Evolutionary conservation across 768 basidiomycete genomes (phyloP).

Genomic region (Gloeopeniophorella convolvens): DNA sequence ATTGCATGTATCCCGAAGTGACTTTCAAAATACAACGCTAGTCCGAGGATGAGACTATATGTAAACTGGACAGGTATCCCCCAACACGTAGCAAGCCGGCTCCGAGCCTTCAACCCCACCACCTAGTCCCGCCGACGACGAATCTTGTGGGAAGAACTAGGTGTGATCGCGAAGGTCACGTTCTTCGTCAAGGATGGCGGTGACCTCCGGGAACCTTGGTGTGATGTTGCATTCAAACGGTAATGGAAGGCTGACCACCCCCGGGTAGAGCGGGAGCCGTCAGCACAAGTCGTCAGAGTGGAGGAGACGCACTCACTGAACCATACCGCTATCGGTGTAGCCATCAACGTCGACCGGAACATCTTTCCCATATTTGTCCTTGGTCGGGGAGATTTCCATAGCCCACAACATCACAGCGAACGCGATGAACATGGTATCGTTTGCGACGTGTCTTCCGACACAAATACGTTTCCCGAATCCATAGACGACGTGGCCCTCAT

Average conservation of each 20-base stretch:
- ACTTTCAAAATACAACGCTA: no score
- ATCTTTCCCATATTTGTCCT: conserved; percentile 13
- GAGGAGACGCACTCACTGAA: conserved; percentile 14
- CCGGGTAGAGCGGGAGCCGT: not conserved
- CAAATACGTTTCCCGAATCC: conserved; percentile 32
- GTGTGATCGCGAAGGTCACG: conserved; percentile 7
- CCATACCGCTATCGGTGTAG: conserved; percentile 17
- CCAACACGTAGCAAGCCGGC: no score
- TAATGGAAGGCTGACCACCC: conserved; percentile 11
- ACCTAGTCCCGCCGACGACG: no score
- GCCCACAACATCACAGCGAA: conserved; percentile 29
- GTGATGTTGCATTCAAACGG: conserved; percentile 21
- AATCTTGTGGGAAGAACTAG: no score
- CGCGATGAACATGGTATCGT: conserved; percentile 30
- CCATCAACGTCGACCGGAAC: conserved; percentile 14
- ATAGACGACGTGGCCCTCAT: conserved; percentile 27
- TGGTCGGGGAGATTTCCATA: conserved; percentile 17
- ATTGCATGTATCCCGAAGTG: no score
- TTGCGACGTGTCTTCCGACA: conserved; percentile 30
- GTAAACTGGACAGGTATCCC: no score
- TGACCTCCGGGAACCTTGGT: conserved; percentile 20
- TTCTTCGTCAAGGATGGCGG: conserved; percentile 13
- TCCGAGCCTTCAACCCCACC: no score
- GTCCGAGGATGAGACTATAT: no score
- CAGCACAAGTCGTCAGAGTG: not conserved